Conservation (phyloP, 106 monocot genomes). For the Posidonia australis region DNA sequence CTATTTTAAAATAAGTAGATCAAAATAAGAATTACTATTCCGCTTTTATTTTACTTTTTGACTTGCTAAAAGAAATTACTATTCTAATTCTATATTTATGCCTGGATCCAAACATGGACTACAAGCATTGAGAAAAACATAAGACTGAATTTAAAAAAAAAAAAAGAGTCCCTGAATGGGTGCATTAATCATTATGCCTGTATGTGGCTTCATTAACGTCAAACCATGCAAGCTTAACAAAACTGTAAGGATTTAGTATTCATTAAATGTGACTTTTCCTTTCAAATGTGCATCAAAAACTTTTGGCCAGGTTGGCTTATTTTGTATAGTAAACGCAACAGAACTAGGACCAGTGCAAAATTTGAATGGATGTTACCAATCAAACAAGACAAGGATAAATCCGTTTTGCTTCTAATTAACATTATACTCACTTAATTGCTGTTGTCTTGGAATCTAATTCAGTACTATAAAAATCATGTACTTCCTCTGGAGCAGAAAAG, state of each 20-base stretch:
- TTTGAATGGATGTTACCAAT: neutral
- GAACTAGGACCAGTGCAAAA: neutral
- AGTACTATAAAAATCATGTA: constrained; percentile 86
- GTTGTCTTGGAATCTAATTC: constrained; percentile 88
- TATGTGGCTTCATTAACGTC: constrained; percentile 47
- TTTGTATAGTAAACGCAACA: neutral
- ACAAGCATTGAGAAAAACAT: neutral
- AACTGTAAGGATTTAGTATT: constrained; percentile 8
- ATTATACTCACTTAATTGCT: constrained; percentile 66
- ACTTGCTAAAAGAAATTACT: too few species aligned
- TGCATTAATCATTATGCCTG: too few species aligned
- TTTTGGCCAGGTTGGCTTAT: too few species aligned
- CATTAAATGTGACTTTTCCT: too few species aligned
- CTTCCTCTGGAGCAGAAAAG: constrained; percentile 82
- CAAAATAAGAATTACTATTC: too few species aligned
- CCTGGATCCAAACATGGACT: too few species aligned
- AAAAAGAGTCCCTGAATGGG: neutral
- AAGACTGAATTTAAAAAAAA: too few species aligned
- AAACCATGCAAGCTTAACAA: too few species aligned
- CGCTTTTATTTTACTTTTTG: too few species aligned
- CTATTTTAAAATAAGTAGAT: too few species aligned
- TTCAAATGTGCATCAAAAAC: constrained; percentile 80
- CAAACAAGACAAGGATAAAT: too few species aligned
- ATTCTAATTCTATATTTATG: too few species aligned
- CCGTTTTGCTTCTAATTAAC: neutral